These are phyloP conservation scores for Coffea canephora DNA, from an alignment of 257 asterid species.

Conservation along the genomic window DNA sequence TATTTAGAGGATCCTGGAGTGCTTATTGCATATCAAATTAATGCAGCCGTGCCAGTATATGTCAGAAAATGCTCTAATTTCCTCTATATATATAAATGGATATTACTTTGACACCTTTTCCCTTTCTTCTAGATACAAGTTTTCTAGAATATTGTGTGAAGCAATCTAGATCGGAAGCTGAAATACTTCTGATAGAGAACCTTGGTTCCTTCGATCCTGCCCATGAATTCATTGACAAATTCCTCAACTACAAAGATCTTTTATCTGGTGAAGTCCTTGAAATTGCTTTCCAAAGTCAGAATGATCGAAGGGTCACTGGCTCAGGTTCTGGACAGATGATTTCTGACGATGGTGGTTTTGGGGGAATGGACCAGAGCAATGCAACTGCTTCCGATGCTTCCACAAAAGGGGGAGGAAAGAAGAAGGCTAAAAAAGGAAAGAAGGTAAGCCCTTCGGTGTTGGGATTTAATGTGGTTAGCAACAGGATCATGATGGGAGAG, in stretches of 20 bases:
- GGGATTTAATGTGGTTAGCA: conserved; percentile 95
- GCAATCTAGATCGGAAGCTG: conserved; percentile 84
- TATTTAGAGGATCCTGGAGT: neutral
- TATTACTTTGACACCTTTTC: neutral
- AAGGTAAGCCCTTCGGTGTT: conserved; percentile 73
- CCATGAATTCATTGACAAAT: conserved; percentile 84
- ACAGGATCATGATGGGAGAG: conserved; percentile 99
- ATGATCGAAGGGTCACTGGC: conserved; percentile 36
- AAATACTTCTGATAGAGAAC: conserved; percentile 70
- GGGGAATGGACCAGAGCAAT: conserved; percentile 29
- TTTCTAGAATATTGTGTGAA: conserved; percentile 77
- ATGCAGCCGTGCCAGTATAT: neutral
- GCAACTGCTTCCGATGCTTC: conserved; percentile 39
- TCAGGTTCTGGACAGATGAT: conserved; percentile 32
- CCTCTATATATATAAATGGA: neutral
- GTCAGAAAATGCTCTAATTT: neutral
- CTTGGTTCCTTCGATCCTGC: conserved; percentile 77
- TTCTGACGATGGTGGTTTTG: conserved; percentile 36
- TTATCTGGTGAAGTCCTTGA: conserved; percentile 75
- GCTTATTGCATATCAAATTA: neutral
- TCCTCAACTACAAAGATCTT: conserved; percentile 79
- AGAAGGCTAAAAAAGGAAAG: conserved; percentile 81
- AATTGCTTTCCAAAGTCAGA: conserved; percentile 58
- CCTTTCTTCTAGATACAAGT: conserved; percentile 60
- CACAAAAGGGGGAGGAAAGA: conserved; percentile 62